Percentiles rank a stretch among this genome's conserved stretches.
Conservation (phyloP, 768 basidiomycete species). For the Crucibulum laeve region DNA sequence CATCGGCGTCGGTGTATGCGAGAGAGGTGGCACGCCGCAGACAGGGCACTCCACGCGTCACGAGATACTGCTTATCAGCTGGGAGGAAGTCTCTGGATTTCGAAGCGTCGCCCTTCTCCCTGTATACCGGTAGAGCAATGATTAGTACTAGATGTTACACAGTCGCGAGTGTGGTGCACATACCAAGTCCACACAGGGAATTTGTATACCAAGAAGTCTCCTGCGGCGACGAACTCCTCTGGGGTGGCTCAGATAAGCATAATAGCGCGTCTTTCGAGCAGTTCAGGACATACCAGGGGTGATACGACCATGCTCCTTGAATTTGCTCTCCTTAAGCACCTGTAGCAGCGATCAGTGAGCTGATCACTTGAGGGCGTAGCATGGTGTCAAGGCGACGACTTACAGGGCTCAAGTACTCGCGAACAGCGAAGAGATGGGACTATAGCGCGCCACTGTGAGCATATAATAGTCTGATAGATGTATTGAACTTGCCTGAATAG, state of each 20-base stretch:
- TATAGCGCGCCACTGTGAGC: conserved; percentile 22
- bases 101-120: conserved; percentile 89
- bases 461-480: conserved; percentile 2
- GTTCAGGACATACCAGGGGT: conserved; percentile 67
- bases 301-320: conserved; percentile 97
- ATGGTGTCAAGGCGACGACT: conserved; percentile 18
- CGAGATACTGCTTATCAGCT: conserved; percentile 91
- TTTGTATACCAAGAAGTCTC: conserved; percentile 96
- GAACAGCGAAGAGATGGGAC: conserved; percentile 92
- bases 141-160: not conserved
- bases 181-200: conserved; percentile 98
- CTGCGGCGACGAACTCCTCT: conserved; percentile 99
- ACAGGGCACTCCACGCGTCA: conserved; percentile 95
- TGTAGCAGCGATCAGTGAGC: conserved; percentile 33
- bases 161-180: conserved; percentile 17
- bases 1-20: conserved; percentile 93
- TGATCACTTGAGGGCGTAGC: conserved; percentile 22
- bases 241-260: conserved; percentile 10
- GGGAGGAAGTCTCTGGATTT: conserved; percentile 93
- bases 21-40: conserved; percentile 89
- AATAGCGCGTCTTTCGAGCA: conserved; percentile 2
- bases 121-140: conserved; percentile 22
- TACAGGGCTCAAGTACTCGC: conserved; percentile 92
- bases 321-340: conserved; percentile 97
- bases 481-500: conserved; percentile 29